phyloP scores from a whole-genome alignment of 2,329 filamentous ascomycete species.

The Phialophora chinensis region DNA sequence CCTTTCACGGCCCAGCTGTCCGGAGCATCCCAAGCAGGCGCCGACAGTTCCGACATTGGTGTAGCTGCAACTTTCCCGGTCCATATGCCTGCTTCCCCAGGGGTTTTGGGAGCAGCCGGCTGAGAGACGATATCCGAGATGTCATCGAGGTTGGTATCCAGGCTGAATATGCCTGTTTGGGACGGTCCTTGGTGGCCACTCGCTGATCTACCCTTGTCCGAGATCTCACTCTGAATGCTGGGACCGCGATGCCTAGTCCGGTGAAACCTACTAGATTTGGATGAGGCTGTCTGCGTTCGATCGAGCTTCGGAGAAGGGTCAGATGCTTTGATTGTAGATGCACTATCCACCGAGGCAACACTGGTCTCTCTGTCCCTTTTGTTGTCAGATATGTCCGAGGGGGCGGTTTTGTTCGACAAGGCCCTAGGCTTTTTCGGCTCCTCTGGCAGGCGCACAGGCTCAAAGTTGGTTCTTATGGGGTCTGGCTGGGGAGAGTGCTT shows the following conservation, averaged over 20 bases:
- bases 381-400: slow-evolving; percentile 24
- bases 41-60: slow-evolving; percentile 47
- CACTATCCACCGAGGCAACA: slow-evolving; percentile 43
- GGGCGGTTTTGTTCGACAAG: slow-evolving; percentile 28
- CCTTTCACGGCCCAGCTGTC: slow-evolving; percentile 95
- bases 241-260: slow-evolving; percentile 32
- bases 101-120: slow-evolving; percentile 68
- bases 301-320: slow-evolving; percentile 39
- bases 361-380: slow-evolving; percentile 43
- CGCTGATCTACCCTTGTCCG: slow-evolving; percentile 58
- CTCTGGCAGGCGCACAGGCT: slow-evolving; percentile 36
- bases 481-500: slow-evolving; percentile 44
- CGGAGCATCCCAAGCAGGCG: slow-evolving; percentile 83
- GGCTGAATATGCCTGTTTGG: slow-evolving; percentile 69
- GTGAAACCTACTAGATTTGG: slow-evolving; percentile 36
- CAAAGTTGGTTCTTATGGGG: slow-evolving; percentile 34
- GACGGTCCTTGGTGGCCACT: slow-evolving; percentile 44
- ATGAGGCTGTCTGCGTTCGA: slow-evolving; percentile 35
- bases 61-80: slow-evolving; percentile 43
- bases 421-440: slow-evolving; percentile 34
- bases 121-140: slow-evolving; percentile 89
- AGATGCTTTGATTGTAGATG: slow-evolving; percentile 41
- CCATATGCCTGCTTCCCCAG: slow-evolving; percentile 52
- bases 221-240: slow-evolving; percentile 49
- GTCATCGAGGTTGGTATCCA: slow-evolving; percentile 86